Conservation (phyloP, 257 asterid species). For the Salvia miltiorrhiza region DNA sequence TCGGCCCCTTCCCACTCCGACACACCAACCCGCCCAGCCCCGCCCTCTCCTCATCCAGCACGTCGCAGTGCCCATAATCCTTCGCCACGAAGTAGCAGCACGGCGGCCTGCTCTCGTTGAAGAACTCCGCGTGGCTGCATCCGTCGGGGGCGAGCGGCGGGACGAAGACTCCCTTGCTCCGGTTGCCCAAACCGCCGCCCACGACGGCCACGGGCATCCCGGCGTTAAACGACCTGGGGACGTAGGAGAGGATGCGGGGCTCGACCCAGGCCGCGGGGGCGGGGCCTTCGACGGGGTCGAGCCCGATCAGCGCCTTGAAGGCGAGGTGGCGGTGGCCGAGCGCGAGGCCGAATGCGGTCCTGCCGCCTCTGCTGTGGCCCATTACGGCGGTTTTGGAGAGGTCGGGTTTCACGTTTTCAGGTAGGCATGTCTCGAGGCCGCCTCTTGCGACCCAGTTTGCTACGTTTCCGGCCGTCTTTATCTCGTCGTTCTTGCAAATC, state of each 20-base stretch:
- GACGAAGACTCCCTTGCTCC: constrained; percentile 23
- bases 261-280: constrained; percentile 32
- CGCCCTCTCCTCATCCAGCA: constrained; percentile 42
- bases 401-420: constrained; percentile 38
- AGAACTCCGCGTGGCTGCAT: constrained; percentile 59
- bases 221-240: constrained; percentile 48
- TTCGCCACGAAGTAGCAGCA: constrained; percentile 62
- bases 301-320: constrained; percentile 59
- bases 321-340: constrained; percentile 35
- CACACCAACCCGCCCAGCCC: constrained; percentile 33
- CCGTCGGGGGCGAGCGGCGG: constrained; percentile 61
- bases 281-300: constrained; percentile 56
- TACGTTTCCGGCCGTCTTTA: constrained; percentile 37
- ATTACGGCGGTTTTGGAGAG: constrained; percentile 42
- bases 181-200: constrained; percentile 61
- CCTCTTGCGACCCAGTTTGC: constrained; percentile 51
- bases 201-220: constrained; percentile 47
- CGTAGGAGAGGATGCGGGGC: constrained; percentile 42
- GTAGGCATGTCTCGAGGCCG: constrained; percentile 33
- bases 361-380: constrained; percentile 77
- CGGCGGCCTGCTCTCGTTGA: constrained; percentile 67
- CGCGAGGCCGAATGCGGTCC: constrained; percentile 55
- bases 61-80: constrained; percentile 66
- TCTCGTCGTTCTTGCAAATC: constrained; percentile 39
- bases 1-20: constrained; percentile 47